Base-by-base conservation (phyloP, 306 rosid genomes). In the Prunus davidiana region DNA sequence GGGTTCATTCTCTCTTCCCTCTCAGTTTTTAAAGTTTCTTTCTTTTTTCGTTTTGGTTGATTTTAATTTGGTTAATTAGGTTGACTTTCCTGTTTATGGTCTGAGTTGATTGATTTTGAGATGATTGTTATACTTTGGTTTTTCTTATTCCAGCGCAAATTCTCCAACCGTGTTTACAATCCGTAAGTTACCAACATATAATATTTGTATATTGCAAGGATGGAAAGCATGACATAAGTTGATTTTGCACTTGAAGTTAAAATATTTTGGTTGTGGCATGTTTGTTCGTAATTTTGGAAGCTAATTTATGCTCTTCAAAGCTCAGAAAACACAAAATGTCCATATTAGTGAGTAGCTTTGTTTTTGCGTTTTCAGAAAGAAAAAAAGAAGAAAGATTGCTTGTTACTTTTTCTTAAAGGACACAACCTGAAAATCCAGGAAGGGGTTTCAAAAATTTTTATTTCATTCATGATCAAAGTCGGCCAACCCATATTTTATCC, bases 91-190 rank as follows among this genome's bases (percentile, higher is more conserved):
- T 9, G 32, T 27, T 38, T 5, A 5, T 38, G 61, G 14, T 19
- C 10, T 54, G 5, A n/a, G 14, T 19, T 52, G 10, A 1, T 38
- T 38, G 10, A 8, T 19, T 75, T 67, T 50, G 61, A 49, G 47
- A 12, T 77, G 74, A 2, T 49, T 49, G 54, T 66, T 30, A 19
- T 51, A 30, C 61, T 16, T 47, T 51, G 3, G 32, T 72, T 45
- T 61, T 30, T 55, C 43, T 67, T 64, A 14, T 89, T 88, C 50
- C 95, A 96, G 99, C 83, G 65, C 91, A 24, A 81, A 86, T 32
- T 74, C 88, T 86, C 93, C 92, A 15, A 76, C 88, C 55, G 78
- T 64, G 28, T 96, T 96, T 86, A 96, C 99, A 51, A 92, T 96
- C 77, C 99, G 99, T 96, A 86, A 92, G 98, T 95, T 83, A 14